Evolutionary conservation across 169 alveolate species (phyloP), one percentile per base, ranked within the genome.

Genomic region (Plasmodium relictum): DNA sequence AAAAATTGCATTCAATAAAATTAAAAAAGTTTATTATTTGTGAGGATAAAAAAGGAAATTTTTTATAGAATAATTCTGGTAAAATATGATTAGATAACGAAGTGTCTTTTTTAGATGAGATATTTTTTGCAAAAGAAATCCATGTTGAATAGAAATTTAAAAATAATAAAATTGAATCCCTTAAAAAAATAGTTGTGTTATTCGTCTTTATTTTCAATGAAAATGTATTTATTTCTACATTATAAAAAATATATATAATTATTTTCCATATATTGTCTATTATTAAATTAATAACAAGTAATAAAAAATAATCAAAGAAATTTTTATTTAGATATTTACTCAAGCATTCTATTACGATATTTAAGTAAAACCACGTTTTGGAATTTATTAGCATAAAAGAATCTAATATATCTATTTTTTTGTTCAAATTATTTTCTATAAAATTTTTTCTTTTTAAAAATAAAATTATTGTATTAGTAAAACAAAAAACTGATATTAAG

Each of bases 181-280:
- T 78, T 16, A 26, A 18, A 69, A 45, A 78, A 39, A 78, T 52
- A 63, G 41, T 54, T 63, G 65, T 78, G 20, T 69, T 50, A 66
- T 24, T 56, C 22, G 78, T 78, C 7, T 65, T 78, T 7, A 58
- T 12, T 56, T 50, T 78, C 65, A 78, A 45, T 18, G 78, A 45
- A 66, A 78, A 78, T 14, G 66, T 26, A 31, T 78, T 83, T 44
- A 83, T 68, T 54, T 83, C 58, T 52, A 48, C 59, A 54, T 44
- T 69, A 83, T 68, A 83, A 83, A 83, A 26, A 7, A 83, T 69
- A 18, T 68, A 83, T 54, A 68, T 68, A 16, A 83, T 56, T 16
- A 83, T 83, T 69, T 83, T 83, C 91, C 91, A 83, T 41, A 83
- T 56, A 4, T 70, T 83, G 22, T 66, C 89, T 20, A 76, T 65